Evolutionary conservation across 331 rosid genomes (phyloP).

Genomic region (Cucumis variabilis): DNA sequence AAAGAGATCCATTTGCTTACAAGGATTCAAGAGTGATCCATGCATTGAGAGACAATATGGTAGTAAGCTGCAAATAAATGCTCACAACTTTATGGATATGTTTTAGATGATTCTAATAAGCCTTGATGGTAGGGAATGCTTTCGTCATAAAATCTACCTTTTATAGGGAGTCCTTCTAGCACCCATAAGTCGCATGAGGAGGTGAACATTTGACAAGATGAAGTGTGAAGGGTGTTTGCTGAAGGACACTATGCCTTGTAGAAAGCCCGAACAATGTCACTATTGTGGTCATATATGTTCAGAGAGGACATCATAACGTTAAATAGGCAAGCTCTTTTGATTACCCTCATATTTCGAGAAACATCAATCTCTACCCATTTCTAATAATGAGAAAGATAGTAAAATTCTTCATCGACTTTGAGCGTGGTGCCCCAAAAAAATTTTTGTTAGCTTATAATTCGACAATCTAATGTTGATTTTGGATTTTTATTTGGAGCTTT

Average conservation of each 20-base stretch:
- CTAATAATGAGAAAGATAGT: not conserved
- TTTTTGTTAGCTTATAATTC: no score
- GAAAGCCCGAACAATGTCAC: not conserved
- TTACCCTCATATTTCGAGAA: not conserved
- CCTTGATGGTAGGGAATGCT: no score
- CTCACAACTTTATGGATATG: no score
- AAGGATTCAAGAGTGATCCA: no score
- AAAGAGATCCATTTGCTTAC: no score
- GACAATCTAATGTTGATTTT: no score
- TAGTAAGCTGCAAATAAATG: no score
- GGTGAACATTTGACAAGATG: not conserved
- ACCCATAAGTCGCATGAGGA: not conserved
- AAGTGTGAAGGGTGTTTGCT: not conserved
- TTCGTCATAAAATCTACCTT: no score
- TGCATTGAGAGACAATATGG: no score
- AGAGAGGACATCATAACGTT: not conserved
- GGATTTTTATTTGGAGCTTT: no score
- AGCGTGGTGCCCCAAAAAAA: no score
- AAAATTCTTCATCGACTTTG: no score
- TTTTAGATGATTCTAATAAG: not conserved
- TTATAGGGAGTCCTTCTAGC: not conserved
- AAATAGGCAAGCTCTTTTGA: rapidly evolving
- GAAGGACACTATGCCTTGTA: not conserved
- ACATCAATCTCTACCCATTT: not conserved
- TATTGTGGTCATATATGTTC: not conserved